Evolutionary conservation across 768 basidiomycete species (phyloP), one percentile per base, ranked within the genome.

Genomic region (Podaxis sp.): DNA sequence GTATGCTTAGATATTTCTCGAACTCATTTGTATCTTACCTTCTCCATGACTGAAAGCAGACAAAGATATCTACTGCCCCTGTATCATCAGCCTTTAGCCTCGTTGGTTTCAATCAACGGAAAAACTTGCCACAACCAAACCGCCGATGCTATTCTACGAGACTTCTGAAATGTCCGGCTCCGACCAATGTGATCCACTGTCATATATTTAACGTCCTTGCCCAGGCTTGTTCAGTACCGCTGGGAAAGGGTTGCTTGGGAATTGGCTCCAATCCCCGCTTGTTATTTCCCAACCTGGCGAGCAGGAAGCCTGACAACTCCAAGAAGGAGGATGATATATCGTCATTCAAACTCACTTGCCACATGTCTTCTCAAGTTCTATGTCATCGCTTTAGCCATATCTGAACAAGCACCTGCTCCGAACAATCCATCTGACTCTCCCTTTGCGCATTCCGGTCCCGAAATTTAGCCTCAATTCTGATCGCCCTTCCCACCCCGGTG

Each of bases 81-180:
- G n/a, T n/a, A 22, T 25, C 19, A 47, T 60, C 4, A n/a, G 9
- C 51, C 29, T 43, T 22, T 6, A 11, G 22, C 19, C 24, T 29
- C 17, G 13, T 40, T 15, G 9, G 17, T 36, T 4, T 19, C 24
- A 56, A 19, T 40, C 24, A 41, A 49, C 61, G 61, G 61, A 56
- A 56, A 50, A 56, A 62, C 47, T 33, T 38, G 47, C 43, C 19
- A 6, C 46, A 36, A 40, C 27, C 25, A 24, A 53, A 41, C 25
- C 24, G 0, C 49, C 43, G 41, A 37, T 50, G 37, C 24, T 6
- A 17, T 55, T 51, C 7, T 22, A 52, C 24, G 37, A 27, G 24
- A 38, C 54, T 61, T 55, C 59, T 55, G 59, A 61, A 61, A 43
- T 55, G 41, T 55, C 59, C 60, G 60, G 55, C 53, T 55, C 43